Evolutionary conservation across 116 monocot species (phyloP).

Genomic region (Zostera marina): DNA sequence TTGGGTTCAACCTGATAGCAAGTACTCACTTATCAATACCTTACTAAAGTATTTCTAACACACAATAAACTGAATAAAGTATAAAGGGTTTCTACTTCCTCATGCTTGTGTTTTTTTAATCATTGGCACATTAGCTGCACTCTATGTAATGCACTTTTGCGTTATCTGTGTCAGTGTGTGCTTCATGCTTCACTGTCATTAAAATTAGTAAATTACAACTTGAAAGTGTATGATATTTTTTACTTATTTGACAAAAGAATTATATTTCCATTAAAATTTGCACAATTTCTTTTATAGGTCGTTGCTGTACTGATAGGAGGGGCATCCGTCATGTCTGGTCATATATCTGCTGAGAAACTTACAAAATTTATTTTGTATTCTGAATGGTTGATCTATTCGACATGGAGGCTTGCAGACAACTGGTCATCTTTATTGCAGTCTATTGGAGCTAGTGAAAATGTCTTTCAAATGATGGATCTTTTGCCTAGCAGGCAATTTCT

Average conservation of each 20-base stretch:
- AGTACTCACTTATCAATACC: no score
- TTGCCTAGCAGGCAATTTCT: conserved; percentile 47
- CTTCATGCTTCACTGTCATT: background rate
- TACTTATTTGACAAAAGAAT: background rate
- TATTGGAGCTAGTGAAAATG: conserved; percentile 89
- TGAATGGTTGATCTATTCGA: conserved; percentile 87
- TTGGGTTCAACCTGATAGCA: no score
- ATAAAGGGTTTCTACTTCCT: no score
- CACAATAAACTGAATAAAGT: no score
- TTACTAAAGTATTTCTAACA: no score
- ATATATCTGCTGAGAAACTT: conserved; percentile 78
- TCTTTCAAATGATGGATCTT: conserved; percentile 78
- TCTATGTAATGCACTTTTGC: background rate
- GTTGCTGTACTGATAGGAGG: conserved; percentile 88
- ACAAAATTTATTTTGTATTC: conserved; percentile 86
- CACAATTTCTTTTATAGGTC: conserved; percentile 29
- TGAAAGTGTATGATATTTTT: background rate
- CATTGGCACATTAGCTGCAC: no score
- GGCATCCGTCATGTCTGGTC: conserved; percentile 64
- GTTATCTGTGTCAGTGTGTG: background rate
- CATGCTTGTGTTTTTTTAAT: no score
- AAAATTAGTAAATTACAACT: background rate
- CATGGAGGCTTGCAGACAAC: conserved; percentile 88
- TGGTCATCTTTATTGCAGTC: conserved; percentile 89
- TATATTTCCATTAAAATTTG: background rate